phyloP scores from a whole-genome alignment of 1,284 basidiomycete species.

The Trametes pubescens region DNA sequence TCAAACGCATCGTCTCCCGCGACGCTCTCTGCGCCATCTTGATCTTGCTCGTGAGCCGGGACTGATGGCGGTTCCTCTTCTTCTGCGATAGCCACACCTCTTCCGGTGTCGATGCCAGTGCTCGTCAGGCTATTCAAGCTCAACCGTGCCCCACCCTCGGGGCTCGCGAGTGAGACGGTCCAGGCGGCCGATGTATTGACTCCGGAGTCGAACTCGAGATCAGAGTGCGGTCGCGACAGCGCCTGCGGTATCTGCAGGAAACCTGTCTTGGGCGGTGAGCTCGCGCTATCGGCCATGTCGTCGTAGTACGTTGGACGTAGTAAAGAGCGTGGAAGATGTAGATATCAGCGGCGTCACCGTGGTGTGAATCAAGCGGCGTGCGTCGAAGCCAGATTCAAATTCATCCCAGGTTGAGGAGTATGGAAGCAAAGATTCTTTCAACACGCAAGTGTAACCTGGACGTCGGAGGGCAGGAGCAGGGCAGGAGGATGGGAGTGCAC shows the following conservation, averaged over 20 bases:
- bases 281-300: slow-evolving; percentile 17
- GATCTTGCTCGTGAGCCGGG: slow-evolving; percentile 12
- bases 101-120: not conserved
- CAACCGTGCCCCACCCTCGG: slow-evolving; percentile 38
- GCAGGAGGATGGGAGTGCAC: not conserved
- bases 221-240: slow-evolving; percentile 30
- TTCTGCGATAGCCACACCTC: not conserved
- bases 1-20: slow-evolving; percentile 46
- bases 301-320: not conserved
- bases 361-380: not conserved
- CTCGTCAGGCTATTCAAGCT: slow-evolving; percentile 20
- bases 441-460: not conserved
- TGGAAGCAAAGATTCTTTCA: not conserved
- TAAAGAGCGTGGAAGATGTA: not conserved
- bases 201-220: slow-evolving; percentile 71
- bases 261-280: slow-evolving; percentile 21
- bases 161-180: slow-evolving; percentile 67
- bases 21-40: slow-evolving; percentile 47
- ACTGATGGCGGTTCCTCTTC: not conserved
- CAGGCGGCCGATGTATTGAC: slow-evolving; percentile 79
- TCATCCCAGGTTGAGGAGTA: slow-evolving; percentile 6
- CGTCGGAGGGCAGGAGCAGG: not conserved
- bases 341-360: not conserved
- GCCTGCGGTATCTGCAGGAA: slow-evolving; percentile 22
- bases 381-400: not conserved